These are phyloP conservation scores for Chaetomium globosum DNA, from an alignment of 2,329 filamentous ascomycete species.

Conservation along the genomic window DNA sequence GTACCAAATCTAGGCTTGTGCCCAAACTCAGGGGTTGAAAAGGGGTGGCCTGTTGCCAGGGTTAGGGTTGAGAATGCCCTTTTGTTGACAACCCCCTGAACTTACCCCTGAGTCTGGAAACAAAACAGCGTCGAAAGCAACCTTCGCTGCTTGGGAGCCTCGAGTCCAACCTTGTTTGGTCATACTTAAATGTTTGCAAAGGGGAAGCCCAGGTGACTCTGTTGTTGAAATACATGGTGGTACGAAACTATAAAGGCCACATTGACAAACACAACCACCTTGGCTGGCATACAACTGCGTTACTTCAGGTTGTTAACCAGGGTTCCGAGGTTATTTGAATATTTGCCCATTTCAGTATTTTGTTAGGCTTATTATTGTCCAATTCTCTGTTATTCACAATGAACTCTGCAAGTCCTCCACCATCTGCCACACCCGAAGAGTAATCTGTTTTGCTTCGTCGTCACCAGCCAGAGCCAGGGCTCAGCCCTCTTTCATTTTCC, in stretches of 20 bases:
- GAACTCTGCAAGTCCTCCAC: not conserved
- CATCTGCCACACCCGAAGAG: not conserved
- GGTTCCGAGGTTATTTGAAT: too few species aligned
- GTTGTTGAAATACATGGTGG: too few species aligned
- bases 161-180: too few species aligned
- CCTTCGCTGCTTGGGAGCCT: not conserved
- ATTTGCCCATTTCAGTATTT: not conserved
- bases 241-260: too few species aligned
- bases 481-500: not conserved
- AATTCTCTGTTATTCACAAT: not conserved
- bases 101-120: not conserved
- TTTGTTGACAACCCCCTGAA: conserved; percentile 6
- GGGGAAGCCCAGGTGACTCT: too few species aligned
- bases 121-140: not conserved
- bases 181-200: too few species aligned
- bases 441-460: not conserved
- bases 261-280: too few species aligned
- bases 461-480: not conserved
- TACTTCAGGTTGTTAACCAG: too few species aligned
- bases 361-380: not conserved
- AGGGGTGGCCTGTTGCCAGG: not conserved
- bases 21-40: not conserved
- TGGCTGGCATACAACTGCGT: too few species aligned
- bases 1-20: not conserved
- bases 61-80: not conserved